Percentiles rank a stretch among this genome's conserved stretches.
These are phyloP conservation scores for Penicillium verrucosum DNA, from an alignment of 2,329 filamentous ascomycete genomes.

Conservation along the genomic window DNA sequence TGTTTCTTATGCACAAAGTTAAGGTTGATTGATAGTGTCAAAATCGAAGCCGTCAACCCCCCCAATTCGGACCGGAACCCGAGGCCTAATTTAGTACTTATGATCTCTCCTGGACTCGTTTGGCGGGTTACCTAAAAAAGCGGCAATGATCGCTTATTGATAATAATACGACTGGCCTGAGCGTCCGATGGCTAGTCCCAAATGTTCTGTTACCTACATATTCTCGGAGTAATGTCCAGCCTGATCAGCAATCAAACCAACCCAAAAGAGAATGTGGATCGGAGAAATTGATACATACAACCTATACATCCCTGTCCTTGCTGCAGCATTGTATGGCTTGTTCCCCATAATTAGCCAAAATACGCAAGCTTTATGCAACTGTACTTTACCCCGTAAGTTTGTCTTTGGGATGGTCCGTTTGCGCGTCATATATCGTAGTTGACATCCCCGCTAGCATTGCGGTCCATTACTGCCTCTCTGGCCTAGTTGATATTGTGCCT, in stretches of 20 bases:
- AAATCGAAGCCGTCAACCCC: neutral
- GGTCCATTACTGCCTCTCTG: neutral
- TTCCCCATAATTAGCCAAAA: neutral
- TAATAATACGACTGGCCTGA: neutral
- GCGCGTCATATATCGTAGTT: neutral
- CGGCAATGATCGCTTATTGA: neutral
- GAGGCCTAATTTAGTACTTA: neutral
- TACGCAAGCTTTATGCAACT: neutral
- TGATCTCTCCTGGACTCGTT: neutral
- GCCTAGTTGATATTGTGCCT: neutral
- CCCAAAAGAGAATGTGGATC: neutral
- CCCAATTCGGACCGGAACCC: neutral
- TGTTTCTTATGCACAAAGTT: neutral
- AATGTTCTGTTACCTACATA: neutral
- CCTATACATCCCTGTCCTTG: neutral
- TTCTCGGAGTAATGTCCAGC: neutral
- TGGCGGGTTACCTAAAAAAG: neutral
- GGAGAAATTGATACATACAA: neutral
- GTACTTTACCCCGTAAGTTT: neutral
- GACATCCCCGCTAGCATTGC: neutral
- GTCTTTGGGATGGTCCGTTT: neutral
- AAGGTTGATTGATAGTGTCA: neutral
- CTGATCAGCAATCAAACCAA: constrained; percentile 3
- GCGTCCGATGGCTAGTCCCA: neutral
- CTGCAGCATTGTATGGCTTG: neutral